Evolutionary conservation across 164 flowering plant species (phyloP), one percentile per base, ranked within the genome.

Genomic region (Cinnamomum micranthum): DNA sequence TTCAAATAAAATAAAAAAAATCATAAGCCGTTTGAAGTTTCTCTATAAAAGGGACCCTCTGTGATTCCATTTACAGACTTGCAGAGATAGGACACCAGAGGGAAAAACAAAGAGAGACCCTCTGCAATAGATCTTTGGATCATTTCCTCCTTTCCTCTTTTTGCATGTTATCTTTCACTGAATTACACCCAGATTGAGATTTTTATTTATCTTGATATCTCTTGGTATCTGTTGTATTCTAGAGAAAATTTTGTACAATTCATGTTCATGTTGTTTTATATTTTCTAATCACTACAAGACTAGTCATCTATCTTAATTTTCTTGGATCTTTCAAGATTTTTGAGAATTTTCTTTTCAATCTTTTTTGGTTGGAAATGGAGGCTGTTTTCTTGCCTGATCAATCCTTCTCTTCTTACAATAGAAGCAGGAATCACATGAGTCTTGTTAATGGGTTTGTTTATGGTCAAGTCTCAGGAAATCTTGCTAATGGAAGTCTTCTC

Each of bases 311-410:
- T 55, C n/a, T 14, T n/a, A n/a, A n/a, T n/a, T 6, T 55, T 14
- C n/a, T 55, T 55, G 10, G 47, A 41, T 17, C n/a, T 55, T 55
- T 55, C 7, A 15, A 14, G 60, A 15, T 55, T 55, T 15, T 55
- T 55, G n/a, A 41, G 10, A 41, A 6, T 3, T 14, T 3, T 15
- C 6, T 14, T 11, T 15, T 4, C n/a, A 14, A 55, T 55, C 60
- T 6, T 15, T 15, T 55, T 55, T 55, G 13, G 6, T 55, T 55
- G 60, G 17, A 17, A 55, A 74, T 74, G 76, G 76, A 74, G 65
- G 76, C 71, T 5, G 25, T 51, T 28, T 50, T 74, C 25, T 67
- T 74, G 4, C 33, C 24, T 33, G 71, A 74, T 68, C 77, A 68
- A 69, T 74, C 77, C 3, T 68, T 74, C 4, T 66, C 64, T 19